Evolutionary conservation across 2,329 filamentous ascomycete species (phyloP).

Genomic region (Xylaria sp.): DNA sequence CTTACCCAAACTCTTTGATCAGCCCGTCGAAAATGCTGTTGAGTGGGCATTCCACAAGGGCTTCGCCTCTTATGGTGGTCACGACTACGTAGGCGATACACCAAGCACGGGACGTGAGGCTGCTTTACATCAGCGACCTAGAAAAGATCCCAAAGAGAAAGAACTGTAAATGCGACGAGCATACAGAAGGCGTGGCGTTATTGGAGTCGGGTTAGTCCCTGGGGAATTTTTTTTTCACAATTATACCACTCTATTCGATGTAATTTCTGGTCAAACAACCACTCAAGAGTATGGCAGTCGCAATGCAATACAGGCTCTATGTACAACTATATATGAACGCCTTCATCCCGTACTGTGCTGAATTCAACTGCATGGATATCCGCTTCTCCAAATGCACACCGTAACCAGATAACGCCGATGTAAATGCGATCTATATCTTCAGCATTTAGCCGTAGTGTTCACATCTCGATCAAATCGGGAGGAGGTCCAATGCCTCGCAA

Average conservation of each 20-base stretch:
- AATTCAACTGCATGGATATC: conserved; percentile 13
- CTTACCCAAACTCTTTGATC: conserved; percentile 85
- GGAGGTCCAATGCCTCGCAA: conserved; percentile 86
- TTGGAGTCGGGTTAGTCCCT: conserved; percentile 29
- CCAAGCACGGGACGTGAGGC: conserved; percentile 65
- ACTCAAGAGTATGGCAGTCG: conserved; percentile 17
- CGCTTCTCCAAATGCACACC: conserved; percentile 37
- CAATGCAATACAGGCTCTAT: conserved; percentile 19
- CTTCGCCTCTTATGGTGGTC: conserved; percentile 77
- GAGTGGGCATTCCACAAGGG: conserved; percentile 90
- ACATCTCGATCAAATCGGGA: conserved; percentile 74
- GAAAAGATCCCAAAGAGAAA: conserved; percentile 56
- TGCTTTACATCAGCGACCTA: conserved; percentile 56
- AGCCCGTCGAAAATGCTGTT: conserved; percentile 90
- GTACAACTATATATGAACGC: background rate
- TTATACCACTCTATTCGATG: conserved; percentile 23
- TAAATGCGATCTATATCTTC: conserved; percentile 34
- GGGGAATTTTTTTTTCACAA: conserved; percentile 16
- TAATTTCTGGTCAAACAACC: conserved; percentile 1
- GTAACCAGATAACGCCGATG: conserved; percentile 38
- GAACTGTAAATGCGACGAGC: conserved; percentile 43
- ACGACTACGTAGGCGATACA: conserved; percentile 63
- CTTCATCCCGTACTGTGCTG: background rate
- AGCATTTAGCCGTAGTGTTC: conserved; percentile 28
- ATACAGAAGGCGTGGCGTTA: conserved; percentile 33